Percentiles rank a stretch among this genome's conserved stretches.
Evolutionary conservation across 2,329 filamentous ascomycete species (phyloP).

Genomic region (Colletotrichum horii): DNA sequence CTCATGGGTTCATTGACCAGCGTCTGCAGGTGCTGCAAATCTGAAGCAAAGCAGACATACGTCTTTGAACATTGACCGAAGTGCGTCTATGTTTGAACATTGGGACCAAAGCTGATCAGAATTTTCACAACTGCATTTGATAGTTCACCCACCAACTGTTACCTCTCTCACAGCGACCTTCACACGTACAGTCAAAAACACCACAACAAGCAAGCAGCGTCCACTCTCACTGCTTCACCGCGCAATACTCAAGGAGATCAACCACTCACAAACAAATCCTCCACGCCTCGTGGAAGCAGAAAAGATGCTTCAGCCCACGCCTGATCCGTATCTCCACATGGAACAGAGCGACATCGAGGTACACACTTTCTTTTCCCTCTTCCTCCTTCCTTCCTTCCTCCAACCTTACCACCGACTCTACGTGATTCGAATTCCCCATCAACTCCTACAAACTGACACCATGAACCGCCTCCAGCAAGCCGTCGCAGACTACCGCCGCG

Average conservation of each 20-base stretch:
- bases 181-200: background rate
- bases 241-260: background rate
- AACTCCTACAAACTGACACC: background rate
- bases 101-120: background rate
- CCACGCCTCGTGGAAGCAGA: background rate
- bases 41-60: background rate
- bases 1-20: background rate
- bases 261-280: background rate
- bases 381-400: background rate
- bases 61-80: fast-evolving
- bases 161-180: background rate
- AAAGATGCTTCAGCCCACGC: background rate
- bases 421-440: background rate
- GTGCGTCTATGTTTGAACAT: background rate
- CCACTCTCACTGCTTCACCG: background rate
- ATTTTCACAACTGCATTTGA: background rate
- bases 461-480: background rate
- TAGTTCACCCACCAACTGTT: background rate
- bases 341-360: background rate
- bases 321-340: background rate
- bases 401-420: background rate
- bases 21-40: background rate
- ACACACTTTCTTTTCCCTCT: fast-evolving
- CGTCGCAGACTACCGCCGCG: background rate
- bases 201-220: background rate